phyloP scores from a whole-genome alignment of 1,139 yeast genomes.

The Meyerozyma smithsonii region DNA sequence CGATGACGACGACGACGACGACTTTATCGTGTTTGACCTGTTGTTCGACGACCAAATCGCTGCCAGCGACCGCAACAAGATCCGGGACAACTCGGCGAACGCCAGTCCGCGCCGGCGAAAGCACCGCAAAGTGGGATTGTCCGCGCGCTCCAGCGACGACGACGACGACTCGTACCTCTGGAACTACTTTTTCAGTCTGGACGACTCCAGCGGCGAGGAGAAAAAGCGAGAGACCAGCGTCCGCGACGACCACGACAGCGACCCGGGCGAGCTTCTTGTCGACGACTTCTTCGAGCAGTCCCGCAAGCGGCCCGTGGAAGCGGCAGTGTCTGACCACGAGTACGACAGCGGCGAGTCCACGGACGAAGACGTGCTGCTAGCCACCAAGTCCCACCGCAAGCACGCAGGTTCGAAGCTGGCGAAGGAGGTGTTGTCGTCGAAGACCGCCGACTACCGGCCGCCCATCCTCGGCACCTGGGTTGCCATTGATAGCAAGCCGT shows the following conservation, averaged over 20 bases:
- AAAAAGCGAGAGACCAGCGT: constrained; percentile 21
- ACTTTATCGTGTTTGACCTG: constrained; percentile 16
- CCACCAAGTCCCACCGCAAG: constrained; percentile 55
- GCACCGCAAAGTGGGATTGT: constrained; percentile 12
- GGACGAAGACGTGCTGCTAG: constrained; percentile 78
- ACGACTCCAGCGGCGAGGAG: constrained; percentile 23
- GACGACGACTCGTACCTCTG: constrained; percentile 52
- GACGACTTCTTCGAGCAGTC: constrained; percentile 15
- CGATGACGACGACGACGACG: constrained; percentile 18
- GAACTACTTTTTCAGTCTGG: constrained; percentile 51
- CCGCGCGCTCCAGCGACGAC: constrained; percentile 30
- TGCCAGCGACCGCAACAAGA: constrained; percentile 8
- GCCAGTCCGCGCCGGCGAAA: constrained; percentile 9
- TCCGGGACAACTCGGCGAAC: constrained; percentile 8
- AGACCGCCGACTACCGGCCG: constrained; percentile 80
- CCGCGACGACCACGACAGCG: constrained; percentile 8
- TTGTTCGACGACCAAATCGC: constrained; percentile 9
- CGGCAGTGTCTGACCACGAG: constrained; percentile 18
- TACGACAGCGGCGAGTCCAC: constrained; percentile 77
- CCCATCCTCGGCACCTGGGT: constrained; percentile 93
- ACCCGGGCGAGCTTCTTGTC: constrained; percentile 9
- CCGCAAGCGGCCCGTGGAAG: constrained; percentile 5
- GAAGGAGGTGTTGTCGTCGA: constrained; percentile 83
- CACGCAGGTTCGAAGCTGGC: constrained; percentile 69
- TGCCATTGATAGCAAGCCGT: constrained; percentile 72